Evolutionary conservation across 2,329 filamentous ascomycete species (phyloP).

Genomic region (Pochonia chlamydosporia): DNA sequence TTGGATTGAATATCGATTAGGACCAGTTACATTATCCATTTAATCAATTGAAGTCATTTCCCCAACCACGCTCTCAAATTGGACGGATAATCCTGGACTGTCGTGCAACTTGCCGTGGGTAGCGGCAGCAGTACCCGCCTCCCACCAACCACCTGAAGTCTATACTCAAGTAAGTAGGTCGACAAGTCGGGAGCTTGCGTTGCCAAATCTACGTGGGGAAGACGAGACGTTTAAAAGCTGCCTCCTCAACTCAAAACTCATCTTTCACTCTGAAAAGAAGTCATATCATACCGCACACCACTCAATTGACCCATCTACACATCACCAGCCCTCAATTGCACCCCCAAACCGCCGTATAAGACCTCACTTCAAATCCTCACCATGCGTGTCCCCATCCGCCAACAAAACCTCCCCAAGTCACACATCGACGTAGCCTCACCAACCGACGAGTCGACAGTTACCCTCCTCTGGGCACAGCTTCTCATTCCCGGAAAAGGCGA

Average conservation of each 20-base stretch:
- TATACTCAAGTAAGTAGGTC: not conserved
- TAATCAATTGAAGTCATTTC: no score
- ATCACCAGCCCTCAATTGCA: no score
- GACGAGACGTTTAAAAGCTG: no score
- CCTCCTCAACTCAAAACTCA: no score
- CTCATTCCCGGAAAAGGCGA: constrained; percentile 33
- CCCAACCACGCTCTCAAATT: no score
- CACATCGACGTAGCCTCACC: constrained; percentile 6
- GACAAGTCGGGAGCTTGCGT: not conserved
- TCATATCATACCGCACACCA: no score
- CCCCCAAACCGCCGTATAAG: not conserved
- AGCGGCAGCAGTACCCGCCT: constrained; percentile 1
- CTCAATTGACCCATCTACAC: no score
- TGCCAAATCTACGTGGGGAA: not conserved
- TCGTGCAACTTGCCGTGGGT: no score
- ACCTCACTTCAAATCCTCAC: not conserved
- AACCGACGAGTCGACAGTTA: constrained; percentile 3
- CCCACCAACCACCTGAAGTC: not conserved
- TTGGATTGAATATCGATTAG: no score
- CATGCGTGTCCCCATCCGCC: constrained; percentile 11
- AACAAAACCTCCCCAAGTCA: constrained; percentile 5
- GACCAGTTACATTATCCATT: no score
- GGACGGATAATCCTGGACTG: no score
- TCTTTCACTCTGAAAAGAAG: no score
- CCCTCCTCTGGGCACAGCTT: constrained; percentile 21